Evolutionary conservation across 2,329 filamentous ascomycete species (phyloP).

Genomic region (Sclerotinia spermophila): DNA sequence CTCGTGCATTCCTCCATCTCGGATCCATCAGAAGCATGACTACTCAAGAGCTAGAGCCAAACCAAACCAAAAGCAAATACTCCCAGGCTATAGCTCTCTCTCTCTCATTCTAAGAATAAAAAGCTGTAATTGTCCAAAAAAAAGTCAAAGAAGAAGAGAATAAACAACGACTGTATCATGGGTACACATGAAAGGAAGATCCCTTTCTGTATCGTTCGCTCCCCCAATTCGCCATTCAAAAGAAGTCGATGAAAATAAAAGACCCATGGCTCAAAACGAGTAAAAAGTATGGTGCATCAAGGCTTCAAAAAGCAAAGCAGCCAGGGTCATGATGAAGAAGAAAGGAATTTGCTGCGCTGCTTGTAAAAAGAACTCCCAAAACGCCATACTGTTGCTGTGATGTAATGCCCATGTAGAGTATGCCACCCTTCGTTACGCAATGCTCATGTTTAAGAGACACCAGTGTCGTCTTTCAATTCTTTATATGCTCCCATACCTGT

Average conservation of each 20-base stretch:
- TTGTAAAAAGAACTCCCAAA: constrained; percentile 6
- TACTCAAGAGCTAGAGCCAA: neutral
- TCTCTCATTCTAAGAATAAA: constrained; percentile 5
- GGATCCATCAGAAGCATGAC: neutral
- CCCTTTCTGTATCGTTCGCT: neutral
- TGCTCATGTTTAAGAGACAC: constrained; percentile 18
- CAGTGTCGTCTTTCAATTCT: constrained; percentile 14
- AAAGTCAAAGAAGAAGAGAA: neutral
- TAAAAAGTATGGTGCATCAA: neutral
- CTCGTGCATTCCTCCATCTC: neutral
- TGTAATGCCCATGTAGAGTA: constrained; percentile 15
- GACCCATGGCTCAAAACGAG: constrained; percentile 10
- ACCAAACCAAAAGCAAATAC: neutral
- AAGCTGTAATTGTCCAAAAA: constrained; percentile 6
- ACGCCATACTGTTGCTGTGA: constrained; percentile 17
- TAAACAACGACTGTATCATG: constrained; percentile 8
- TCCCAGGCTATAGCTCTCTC: neutral
- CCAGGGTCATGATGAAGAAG: neutral
- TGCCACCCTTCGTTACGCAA: constrained; percentile 12
- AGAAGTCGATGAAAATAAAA: neutral
- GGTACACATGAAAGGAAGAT: constrained; percentile 12
- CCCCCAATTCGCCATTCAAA: constrained; percentile 6
- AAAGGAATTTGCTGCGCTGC: constrained; percentile 3
- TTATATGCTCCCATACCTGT: constrained; percentile 17
- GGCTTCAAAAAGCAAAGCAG: constrained; percentile 2